Evolutionary conservation across 768 basidiomycete species (phyloP).

Genomic region (Serpula lacrymans): DNA sequence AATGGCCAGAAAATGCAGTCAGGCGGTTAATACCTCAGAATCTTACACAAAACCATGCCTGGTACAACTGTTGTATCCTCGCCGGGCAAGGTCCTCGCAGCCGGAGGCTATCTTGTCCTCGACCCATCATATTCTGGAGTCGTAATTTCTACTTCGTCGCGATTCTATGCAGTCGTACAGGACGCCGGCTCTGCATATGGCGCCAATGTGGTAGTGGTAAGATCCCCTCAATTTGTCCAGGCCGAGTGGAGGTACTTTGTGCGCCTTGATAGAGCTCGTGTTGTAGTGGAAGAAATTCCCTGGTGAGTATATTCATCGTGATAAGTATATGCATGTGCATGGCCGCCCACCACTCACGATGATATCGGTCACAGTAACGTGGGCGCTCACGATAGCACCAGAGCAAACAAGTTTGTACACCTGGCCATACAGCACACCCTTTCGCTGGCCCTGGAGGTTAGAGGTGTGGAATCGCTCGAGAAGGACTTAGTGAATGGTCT

Average conservation of each 20-base stretch:
- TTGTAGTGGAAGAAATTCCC: constrained; percentile 21
- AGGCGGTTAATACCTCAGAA: too few relatives aligned
- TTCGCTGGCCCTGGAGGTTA: constrained; percentile 59
- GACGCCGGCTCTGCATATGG: constrained; percentile 23
- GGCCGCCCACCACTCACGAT: too few relatives aligned
- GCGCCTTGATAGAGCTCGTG: constrained; percentile 30
- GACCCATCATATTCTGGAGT: constrained; percentile 82
- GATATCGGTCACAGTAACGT: too few relatives aligned
- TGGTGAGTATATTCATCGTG: too few relatives aligned
- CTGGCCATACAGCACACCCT: constrained; percentile 82
- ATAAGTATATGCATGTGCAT: too few relatives aligned
- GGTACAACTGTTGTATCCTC: constrained; percentile 75
- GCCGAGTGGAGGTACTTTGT: constrained; percentile 76
- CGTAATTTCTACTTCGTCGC: constrained; percentile 88
- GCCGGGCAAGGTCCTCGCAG: constrained; percentile 92
- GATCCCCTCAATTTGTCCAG: constrained; percentile 87
- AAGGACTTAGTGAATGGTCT: constrained; percentile 48
- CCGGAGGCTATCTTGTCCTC: constrained; percentile 96
- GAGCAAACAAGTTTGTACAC: constrained; percentile 90
- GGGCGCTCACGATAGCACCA: constrained; percentile 21
- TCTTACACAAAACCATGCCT: constrained; percentile 42
- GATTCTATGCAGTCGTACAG: constrained; percentile 84
- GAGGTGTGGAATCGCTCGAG: constrained; percentile 36
- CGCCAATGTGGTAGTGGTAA: constrained; percentile 57
- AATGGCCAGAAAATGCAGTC: too few relatives aligned